Evolutionary conservation across 2,329 filamentous ascomycete species (phyloP).

Genomic region (Gremmenia infestans): DNA sequence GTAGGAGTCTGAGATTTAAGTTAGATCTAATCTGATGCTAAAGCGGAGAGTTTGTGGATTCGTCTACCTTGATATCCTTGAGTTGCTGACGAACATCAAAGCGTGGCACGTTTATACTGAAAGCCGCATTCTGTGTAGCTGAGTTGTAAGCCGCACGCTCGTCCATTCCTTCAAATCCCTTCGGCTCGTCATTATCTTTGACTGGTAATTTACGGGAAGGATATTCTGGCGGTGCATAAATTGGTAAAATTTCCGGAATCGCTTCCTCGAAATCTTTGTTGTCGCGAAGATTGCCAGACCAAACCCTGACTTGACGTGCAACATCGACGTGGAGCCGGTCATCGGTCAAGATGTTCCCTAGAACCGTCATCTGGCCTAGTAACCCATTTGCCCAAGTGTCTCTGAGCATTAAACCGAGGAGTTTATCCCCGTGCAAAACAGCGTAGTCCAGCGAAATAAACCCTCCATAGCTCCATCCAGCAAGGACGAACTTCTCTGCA

Average conservation of each 20-base stretch:
- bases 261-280: constrained; percentile 1
- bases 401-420: not conserved
- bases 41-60: not conserved
- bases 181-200: not conserved
- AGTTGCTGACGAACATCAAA: constrained; percentile 3
- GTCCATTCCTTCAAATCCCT: not conserved
- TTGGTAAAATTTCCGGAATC: not conserved
- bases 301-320: constrained; percentile 1
- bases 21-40: not conserved
- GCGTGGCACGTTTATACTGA: not conserved
- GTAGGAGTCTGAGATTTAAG: not conserved
- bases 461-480: constrained; percentile 1
- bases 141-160: not conserved
- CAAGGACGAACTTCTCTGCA: constrained; percentile 2
- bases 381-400: not conserved
- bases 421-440: not conserved
- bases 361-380: not conserved
- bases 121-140: constrained; percentile 1
- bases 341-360: not conserved
- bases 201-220: too few species aligned
- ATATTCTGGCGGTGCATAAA: not conserved
- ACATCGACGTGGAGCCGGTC: not conserved
- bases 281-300: constrained; percentile 1
- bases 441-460: constrained; percentile 5
- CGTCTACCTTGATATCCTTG: not conserved